Evolutionary conservation across 345 rosid species (phyloP), one percentile per base, ranked within the genome.

Genomic region (Pelargonium nanum): DNA sequence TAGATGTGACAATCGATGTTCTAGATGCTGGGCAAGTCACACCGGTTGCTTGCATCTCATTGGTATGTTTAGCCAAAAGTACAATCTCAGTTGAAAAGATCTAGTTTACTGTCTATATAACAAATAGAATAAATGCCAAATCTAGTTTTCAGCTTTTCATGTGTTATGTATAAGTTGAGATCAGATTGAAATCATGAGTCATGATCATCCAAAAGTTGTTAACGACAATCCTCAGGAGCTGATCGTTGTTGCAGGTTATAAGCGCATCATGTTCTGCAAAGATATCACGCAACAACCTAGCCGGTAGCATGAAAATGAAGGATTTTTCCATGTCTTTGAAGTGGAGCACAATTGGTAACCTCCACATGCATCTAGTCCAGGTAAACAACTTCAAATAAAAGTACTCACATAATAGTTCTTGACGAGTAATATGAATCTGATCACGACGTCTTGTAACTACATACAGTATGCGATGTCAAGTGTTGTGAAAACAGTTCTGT

Each of bases 311-410:
- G 10, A 71, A 63, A 60, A 34, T 90, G 67, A 59, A 45, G 20
- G 64, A 69, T 62, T 75, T 90, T 63, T 70, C 59, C 24, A 69
- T 79, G 50, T 75, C 85, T 15, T 55, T 74, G 65, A 84, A 75
- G 26, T 87, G 87, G 87, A 85, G 80, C 66, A 74, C 65, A 13
- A 45, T 82, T 2, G 95, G 92, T 59, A 72, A 74, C 63, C 73
- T 83, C 56, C 74, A 80, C 26, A 55, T 82, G 73, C 50, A 69
- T 55, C 66, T 75, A 64, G 23, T 82, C 66, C 71, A 77, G 90
- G 97, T 87, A 72, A 51, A 32, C 16, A 15, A 17, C 30, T 22
- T 24, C 30, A 4, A 50, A 24, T 21, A 16, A 7, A n/a, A n/a
- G n/a, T n/a, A n/a, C n/a, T n/a, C n/a, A n/a, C n/a, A n/a, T n/a